Evolutionary conservation across 495 filamentous ascomycete species (phyloP).

Genomic region (Apiosordaria backusii): DNA sequence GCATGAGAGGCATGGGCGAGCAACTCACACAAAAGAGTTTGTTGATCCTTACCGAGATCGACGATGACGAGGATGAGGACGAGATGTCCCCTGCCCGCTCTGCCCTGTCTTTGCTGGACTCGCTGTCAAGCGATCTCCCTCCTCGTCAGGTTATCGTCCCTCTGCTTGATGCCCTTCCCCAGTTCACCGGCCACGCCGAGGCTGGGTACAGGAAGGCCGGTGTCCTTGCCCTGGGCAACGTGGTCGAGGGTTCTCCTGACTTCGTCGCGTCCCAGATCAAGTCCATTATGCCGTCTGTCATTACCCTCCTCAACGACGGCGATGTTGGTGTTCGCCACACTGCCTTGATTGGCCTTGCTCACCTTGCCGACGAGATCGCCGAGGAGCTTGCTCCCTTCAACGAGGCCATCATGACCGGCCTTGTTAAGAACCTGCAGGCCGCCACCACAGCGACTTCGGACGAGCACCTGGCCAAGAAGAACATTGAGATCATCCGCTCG

Average conservation of each 20-base stretch:
- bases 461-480: slow-evolving; percentile 60
- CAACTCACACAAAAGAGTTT: slow-evolving; percentile 81
- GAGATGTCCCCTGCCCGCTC: slow-evolving; percentile 83
- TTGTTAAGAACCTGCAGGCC: slow-evolving; percentile 84
- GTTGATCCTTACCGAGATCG: slow-evolving; percentile 83
- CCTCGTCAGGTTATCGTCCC: slow-evolving; percentile 94
- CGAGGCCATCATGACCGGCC: slow-evolving; percentile 70
- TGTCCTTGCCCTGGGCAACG: slow-evolving; percentile 87
- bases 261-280: slow-evolving; percentile 88
- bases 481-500: slow-evolving; percentile 78
- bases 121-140: slow-evolving; percentile 79
- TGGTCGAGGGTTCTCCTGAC: slow-evolving; percentile 93
- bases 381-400: slow-evolving; percentile 85
- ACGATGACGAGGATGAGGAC: slow-evolving; percentile 83
- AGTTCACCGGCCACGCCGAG: slow-evolving; percentile 68
- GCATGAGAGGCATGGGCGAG: slow-evolving; percentile 68
- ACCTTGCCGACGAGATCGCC: slow-evolving; percentile 86
- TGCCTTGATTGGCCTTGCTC: slow-evolving; percentile 78
- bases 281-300: slow-evolving; percentile 78
- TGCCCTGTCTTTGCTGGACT: slow-evolving; percentile 84
- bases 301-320: slow-evolving; percentile 78
- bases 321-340: slow-evolving; percentile 80
- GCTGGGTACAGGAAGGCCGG: slow-evolving; percentile 82
- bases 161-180: slow-evolving; percentile 75
- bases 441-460: slow-evolving; percentile 52